Evolutionary conservation across 345 rosid genomes (phyloP).

Genomic region (Lepidium africanum): DNA sequence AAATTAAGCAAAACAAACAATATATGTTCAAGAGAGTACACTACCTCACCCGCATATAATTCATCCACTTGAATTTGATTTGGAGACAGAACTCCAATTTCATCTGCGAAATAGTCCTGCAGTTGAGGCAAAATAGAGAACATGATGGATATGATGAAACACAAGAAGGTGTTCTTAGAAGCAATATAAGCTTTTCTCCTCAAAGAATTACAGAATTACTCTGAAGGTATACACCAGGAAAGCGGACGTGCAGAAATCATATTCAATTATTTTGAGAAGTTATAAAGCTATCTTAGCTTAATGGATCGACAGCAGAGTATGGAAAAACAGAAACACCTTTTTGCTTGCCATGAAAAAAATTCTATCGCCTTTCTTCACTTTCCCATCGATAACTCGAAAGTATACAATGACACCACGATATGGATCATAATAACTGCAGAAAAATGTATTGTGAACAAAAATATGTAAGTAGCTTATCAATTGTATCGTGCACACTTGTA

Average conservation of each 20-base stretch:
- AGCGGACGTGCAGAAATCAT: neutral
- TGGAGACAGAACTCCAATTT: conserved; percentile 93
- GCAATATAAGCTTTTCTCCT: neutral
- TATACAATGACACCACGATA: conserved; percentile 97
- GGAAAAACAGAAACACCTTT: conserved; percentile 44
- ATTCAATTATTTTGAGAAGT: neutral
- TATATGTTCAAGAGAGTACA: conserved; percentile 21
- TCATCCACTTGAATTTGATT: conserved; percentile 86
- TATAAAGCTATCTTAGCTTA: neutral
- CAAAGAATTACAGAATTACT: neutral
- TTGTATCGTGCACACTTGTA: neutral
- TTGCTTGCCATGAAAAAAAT: conserved; percentile 87
- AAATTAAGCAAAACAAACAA: neutral
- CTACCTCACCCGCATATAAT: conserved; percentile 96
- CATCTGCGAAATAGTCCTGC: conserved; percentile 92
- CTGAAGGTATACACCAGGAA: neutral
- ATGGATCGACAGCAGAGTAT: neutral
- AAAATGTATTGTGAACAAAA: conserved; percentile 1
- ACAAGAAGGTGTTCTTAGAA: neutral
- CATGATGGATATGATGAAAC: neutral
- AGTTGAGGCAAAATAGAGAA: conserved; percentile 6
- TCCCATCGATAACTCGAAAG: conserved; percentile 93
- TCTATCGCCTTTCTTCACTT: conserved; percentile 86
- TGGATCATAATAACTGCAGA: conserved; percentile 88
- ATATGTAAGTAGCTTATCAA: neutral